Conservation (phyloP, 108 stramenopile genomes). For the Aurantiochytrium sp. region DNA sequence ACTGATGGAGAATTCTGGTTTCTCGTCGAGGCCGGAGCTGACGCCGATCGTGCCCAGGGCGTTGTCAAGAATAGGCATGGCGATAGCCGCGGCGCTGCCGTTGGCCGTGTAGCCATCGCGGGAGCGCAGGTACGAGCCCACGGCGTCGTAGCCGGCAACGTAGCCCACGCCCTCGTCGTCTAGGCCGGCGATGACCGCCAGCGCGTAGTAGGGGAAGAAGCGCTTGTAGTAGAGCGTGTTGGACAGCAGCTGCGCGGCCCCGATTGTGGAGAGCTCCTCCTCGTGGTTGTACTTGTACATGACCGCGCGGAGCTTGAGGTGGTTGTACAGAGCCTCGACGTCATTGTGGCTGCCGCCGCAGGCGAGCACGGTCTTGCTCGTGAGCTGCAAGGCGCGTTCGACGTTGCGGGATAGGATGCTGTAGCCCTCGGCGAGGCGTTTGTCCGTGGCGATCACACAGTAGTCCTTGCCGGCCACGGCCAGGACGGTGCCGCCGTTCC, state of each 20-base stretch:
- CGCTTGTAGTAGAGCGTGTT: conserved; percentile 92
- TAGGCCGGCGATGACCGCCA: conserved; percentile 86
- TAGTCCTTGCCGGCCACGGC: conserved; percentile 84
- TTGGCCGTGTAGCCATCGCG: conserved; percentile 32
- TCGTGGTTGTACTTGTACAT: conserved; percentile 89
- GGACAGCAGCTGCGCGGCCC: conserved; percentile 87
- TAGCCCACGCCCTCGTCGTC: conserved; percentile 91
- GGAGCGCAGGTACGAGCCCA: conserved; percentile 69
- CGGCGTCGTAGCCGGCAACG: conserved; percentile 95
- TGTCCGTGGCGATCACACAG: conserved; percentile 92
- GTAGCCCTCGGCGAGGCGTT: conserved; percentile 82
- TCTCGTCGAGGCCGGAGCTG: conserved; percentile 70
- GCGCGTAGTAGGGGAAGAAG: conserved; percentile 98
- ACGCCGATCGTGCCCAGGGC: conserved; percentile 77
- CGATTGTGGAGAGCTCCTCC: conserved; percentile 82
- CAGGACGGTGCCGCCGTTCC: conserved; percentile 61
- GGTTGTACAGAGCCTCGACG: conserved; percentile 81
- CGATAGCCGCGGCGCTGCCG: conserved; percentile 39
- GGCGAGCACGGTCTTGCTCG: conserved; percentile 76
- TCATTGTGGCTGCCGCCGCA: conserved; percentile 93
- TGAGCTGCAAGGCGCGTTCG: conserved; percentile 55
- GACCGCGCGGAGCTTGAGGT: conserved; percentile 67
- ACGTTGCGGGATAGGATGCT: conserved; percentile 81
- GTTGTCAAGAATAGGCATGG: conserved; percentile 90
- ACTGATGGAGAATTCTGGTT: conserved; percentile 69